Base-by-base conservation (phyloP, 768 basidiomycete genomes). In the Termitomyces sp. region DNA sequence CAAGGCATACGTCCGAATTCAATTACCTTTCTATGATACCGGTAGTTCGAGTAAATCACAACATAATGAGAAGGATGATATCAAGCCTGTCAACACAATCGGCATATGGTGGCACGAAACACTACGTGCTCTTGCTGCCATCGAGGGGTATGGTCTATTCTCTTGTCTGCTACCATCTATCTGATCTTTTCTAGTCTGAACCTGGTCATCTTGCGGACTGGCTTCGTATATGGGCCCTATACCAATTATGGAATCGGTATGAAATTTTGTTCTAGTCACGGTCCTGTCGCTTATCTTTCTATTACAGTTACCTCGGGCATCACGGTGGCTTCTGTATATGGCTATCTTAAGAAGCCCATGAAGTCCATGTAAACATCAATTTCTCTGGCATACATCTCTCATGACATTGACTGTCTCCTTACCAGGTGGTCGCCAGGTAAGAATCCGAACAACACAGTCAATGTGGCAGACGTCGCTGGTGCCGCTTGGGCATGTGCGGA, bases 31-130 rank as follows among this genome's bases (percentile, higher is more conserved):
- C 69, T 93, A 93, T 68, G 85, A 91, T 65, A 86, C 85, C 22
- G 76, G 83, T 4, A 54, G 45, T 8, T 64, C 65, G 34, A 83
- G 82, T 59, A 92, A 90, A 70, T 81, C 80, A 40, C 61, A 76
- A 18, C 81, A 85, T 59, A 76, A 83, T 53, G 93, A 93, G 75
- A 87, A 85, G 68, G 87, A 89, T 46, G 85, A 88, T 56, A 72
- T 86, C 48, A 88, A 89, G 66, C 91, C 93, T 12, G 72, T 76
- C 20, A 87, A 85, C 45, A 80, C 84, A 6, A 72, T 86, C 58
- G 92, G 93, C 18, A 83, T 76, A 18, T 95, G 93, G 93, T 94
- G 91, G 90, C 93, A 95, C 63, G 93, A 94, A 74, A 84, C 89
- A 1, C 74, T 90, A 26, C 82, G 92, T 34, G 82, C 82, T 68